phyloP scores from a whole-genome alignment of 1,139 yeast genomes.

The Geotrichum histeridarum region DNA sequence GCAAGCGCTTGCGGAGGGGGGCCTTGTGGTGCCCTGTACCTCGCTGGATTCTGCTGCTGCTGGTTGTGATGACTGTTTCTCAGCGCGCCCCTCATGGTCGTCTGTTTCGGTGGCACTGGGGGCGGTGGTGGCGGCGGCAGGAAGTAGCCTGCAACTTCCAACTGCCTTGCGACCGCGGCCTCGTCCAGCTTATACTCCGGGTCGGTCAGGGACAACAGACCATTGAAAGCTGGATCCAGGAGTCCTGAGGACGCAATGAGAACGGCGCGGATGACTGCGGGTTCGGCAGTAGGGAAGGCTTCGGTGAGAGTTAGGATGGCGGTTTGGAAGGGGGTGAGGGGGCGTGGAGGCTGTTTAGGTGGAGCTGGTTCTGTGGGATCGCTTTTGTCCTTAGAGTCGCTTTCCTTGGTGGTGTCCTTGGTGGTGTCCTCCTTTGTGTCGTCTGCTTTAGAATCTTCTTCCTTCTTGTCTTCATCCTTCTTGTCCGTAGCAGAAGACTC shows the following conservation, averaged over 20 bases:
- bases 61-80: constrained; percentile 4
- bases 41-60: constrained; percentile 10
- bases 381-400: too few relatives aligned
- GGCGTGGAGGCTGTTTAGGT: constrained; percentile 74
- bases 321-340: constrained; percentile 52
- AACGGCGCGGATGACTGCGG: constrained; percentile 65
- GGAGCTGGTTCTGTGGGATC: constrained; percentile 30
- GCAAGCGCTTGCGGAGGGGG: constrained; percentile 14
- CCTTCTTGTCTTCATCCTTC: too few relatives aligned
- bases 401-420: too few relatives aligned
- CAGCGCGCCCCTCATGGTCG: constrained; percentile 29
- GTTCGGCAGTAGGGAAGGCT: constrained; percentile 77
- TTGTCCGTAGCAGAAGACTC: too few relatives aligned
- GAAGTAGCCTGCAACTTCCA: too few relatives aligned
- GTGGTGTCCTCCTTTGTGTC: too few relatives aligned
- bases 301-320: constrained; percentile 55
- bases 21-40: constrained; percentile 13
- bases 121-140: constrained; percentile 25
- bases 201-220: constrained; percentile 73
- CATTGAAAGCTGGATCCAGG: constrained; percentile 83
- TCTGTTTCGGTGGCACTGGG: constrained; percentile 32
- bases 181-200: constrained; percentile 65
- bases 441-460: too few relatives aligned
- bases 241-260: constrained; percentile 80
- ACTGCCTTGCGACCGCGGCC: constrained; percentile 29